These are phyloP conservation scores for Pogostemon cablin DNA, from an alignment of 257 asterid genomes.

Conservation along the genomic window DNA sequence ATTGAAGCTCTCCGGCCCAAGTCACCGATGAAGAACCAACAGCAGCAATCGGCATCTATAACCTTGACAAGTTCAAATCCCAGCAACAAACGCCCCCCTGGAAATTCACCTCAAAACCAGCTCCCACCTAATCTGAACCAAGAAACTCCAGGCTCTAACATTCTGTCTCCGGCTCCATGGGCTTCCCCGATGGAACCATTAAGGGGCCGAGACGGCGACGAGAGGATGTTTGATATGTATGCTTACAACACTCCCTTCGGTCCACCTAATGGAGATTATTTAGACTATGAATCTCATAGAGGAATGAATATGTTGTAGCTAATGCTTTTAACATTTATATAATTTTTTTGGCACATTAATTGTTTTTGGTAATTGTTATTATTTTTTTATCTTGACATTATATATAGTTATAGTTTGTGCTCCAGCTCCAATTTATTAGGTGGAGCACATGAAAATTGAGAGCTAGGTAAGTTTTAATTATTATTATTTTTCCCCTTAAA, in stretches of 20 bases:
- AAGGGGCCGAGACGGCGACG: conserved; percentile 64
- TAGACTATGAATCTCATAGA: conserved; percentile 64
- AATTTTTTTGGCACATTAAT: no score
- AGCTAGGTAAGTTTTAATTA: no score
- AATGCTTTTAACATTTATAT: not conserved
- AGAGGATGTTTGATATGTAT: conserved; percentile 58
- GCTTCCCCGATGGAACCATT: conserved; percentile 52
- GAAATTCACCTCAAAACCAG: conserved; percentile 64
- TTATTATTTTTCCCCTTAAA: no score
- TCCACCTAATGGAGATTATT: conserved; percentile 51
- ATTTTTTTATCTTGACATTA: no score
- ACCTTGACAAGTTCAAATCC: conserved; percentile 69
- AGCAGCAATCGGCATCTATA: conserved; percentile 68
- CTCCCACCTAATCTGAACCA: conserved; percentile 54
- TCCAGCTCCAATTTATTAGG: no score
- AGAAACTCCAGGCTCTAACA: conserved; percentile 67
- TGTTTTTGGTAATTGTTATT: no score
- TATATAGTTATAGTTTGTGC: no score
- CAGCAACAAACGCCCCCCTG: conserved; percentile 62
- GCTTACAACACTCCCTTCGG: conserved; percentile 58
- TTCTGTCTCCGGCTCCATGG: conserved; percentile 65
- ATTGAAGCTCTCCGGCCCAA: conserved; percentile 93
- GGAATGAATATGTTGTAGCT: conserved; percentile 63
- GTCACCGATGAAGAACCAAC: conserved; percentile 98
- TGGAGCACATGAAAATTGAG: no score